Evolutionary conservation across 139 green algal genomes (phyloP).

Genomic region (Picochlorum sp.): DNA sequence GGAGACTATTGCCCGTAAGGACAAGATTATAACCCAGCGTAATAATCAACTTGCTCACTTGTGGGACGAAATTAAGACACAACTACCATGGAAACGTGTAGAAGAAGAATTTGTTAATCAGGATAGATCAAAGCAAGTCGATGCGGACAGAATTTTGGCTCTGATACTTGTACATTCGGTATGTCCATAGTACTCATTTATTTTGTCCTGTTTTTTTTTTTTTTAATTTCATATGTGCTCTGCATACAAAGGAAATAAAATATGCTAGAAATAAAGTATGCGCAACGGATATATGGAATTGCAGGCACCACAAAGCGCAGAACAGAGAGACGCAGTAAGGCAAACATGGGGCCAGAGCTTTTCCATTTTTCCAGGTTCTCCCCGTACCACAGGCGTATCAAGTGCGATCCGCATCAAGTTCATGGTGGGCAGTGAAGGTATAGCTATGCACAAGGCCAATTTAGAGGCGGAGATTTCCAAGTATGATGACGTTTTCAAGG

Average conservation of each 20-base stretch:
- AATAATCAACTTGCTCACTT: slow-evolving; percentile 38
- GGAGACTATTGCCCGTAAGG: slow-evolving; percentile 32
- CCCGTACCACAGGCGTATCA: too few species aligned
- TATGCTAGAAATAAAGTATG: too few species aligned
- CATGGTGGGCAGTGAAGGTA: neutral
- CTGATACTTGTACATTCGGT: neutral
- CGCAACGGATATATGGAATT: too few species aligned
- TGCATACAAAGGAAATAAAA: too few species aligned
- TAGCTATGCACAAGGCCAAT: neutral
- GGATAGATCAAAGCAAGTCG: neutral
- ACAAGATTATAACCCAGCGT: slow-evolving; percentile 40
- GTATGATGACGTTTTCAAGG: too few species aligned
- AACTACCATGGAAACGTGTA: slow-evolving; percentile 32
- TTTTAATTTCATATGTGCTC: too few species aligned
- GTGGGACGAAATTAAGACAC: slow-evolving; percentile 46
- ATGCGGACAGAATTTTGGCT: too few species aligned
- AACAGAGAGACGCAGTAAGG: neutral
- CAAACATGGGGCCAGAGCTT: neutral
- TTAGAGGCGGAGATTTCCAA: too few species aligned
- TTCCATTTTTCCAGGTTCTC: too few species aligned
- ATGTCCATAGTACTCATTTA: neutral
- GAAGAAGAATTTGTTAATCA: neutral
- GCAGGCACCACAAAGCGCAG: neutral
- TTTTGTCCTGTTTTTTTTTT: too few species aligned
- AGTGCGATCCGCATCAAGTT: neutral